phyloP scores from a whole-genome alignment of 2,329 filamentous ascomycete genomes.

The Shiraia sp. region DNA sequence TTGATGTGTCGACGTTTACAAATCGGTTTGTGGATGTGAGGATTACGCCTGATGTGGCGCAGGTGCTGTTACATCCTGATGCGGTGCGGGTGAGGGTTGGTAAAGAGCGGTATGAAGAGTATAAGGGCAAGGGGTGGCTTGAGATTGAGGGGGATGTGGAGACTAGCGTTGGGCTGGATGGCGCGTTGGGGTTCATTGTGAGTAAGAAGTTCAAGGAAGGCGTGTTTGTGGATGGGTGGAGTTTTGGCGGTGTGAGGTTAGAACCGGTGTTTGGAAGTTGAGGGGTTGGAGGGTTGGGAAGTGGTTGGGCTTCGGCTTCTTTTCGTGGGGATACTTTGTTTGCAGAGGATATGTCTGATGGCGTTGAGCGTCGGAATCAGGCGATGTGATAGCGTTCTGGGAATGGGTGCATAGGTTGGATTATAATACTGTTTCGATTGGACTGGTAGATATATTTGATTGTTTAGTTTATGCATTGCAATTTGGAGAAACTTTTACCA shows the following conservation, averaged over 20 bases:
- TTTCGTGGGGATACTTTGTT: no score
- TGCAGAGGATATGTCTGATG: no score
- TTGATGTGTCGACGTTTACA: conserved; percentile 37
- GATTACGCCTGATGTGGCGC: conserved; percentile 44
- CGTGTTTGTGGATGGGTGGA: conserved; percentile 41
- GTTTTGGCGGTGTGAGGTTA: conserved; percentile 44
- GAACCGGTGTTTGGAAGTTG: conserved; percentile 39
- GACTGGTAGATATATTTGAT: no score
- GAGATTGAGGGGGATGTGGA: conserved; percentile 45
- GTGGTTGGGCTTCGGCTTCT: no score
- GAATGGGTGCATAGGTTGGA: no score
- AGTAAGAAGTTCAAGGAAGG: conserved; percentile 41
- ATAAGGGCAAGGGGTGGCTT: conserved; percentile 39
- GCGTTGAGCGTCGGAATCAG: no score
- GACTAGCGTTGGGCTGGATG: conserved; percentile 42
- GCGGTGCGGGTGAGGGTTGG: conserved; percentile 43
- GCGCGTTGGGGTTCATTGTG: conserved; percentile 42
- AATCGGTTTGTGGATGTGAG: conserved; percentile 42
- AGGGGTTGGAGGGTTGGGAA: conserved; percentile 5
- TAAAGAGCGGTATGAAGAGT: conserved; percentile 28
- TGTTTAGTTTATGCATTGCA: no score
- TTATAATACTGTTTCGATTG: no score
- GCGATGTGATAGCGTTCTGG: no score
- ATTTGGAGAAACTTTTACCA: no score
- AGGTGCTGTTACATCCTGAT: conserved; percentile 43